phyloP scores from a whole-genome alignment of 2,329 filamentous ascomycete species.

The Microsporum canis region DNA sequence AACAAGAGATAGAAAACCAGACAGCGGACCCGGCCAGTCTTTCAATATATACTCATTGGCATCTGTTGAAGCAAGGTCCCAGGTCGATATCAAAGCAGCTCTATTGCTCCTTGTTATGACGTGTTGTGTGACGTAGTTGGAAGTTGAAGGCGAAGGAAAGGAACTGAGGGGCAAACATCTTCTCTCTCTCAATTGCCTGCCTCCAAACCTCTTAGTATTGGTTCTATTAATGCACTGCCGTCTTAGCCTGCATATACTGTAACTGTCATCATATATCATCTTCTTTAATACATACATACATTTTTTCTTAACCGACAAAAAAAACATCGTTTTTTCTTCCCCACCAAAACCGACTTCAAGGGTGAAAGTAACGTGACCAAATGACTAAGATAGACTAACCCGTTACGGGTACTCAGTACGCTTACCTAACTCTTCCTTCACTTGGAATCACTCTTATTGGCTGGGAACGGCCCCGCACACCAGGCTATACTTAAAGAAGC shows the following conservation, averaged over 20 bases:
- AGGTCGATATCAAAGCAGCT: background rate
- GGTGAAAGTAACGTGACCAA: background rate
- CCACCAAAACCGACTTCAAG: no score
- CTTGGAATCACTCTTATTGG: background rate
- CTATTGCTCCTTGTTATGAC: constrained; percentile 7
- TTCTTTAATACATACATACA: background rate
- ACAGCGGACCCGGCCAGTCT: background rate
- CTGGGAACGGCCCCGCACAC: background rate
- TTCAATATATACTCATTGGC: constrained; percentile 1
- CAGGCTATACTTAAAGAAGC: background rate
- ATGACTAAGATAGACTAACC: background rate
- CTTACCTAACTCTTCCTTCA: background rate
- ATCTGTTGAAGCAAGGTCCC: background rate
- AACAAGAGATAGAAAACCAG: background rate
- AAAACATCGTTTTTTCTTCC: no score
- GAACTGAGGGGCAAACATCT: background rate
- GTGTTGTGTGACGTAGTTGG: constrained; percentile 13
- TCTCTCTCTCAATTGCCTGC: background rate
- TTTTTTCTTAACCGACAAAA: no score
- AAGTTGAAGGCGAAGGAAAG: background rate
- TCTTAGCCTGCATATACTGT: background rate
- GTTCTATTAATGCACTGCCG: background rate
- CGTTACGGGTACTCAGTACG: background rate
- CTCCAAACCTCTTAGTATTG: background rate
- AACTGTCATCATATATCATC: background rate